Evolutionary conservation across 2,329 filamentous ascomycete genomes (phyloP).

Genomic region (Ophiostoma pallidulum): DNA sequence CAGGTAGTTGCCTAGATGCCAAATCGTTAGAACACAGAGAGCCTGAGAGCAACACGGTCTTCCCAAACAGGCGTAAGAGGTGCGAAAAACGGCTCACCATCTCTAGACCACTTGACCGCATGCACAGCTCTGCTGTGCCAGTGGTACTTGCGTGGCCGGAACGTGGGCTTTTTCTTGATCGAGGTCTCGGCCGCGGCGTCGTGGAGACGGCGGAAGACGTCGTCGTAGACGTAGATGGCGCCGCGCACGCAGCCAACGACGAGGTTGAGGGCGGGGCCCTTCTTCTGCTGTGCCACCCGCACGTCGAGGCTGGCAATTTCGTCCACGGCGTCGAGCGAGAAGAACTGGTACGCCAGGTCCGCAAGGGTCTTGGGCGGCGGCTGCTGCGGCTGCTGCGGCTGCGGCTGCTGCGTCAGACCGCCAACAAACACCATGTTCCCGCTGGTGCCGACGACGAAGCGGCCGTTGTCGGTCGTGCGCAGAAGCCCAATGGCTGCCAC

Average conservation of each 20-base stretch:
- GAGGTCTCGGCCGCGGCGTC: slow-evolving; percentile 29
- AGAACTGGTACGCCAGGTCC: slow-evolving; percentile 46
- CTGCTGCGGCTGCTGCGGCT: slow-evolving; percentile 23
- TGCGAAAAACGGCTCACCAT: slow-evolving; percentile 50
- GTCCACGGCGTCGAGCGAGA: slow-evolving; percentile 50
- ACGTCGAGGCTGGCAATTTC: slow-evolving; percentile 60
- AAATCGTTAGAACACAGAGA: slow-evolving; percentile 24
- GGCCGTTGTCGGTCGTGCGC: slow-evolving; percentile 41
- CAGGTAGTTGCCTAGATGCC: slow-evolving; percentile 69
- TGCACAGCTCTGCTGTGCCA: slow-evolving; percentile 86
- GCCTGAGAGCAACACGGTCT: background rate
- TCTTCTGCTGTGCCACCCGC: slow-evolving; percentile 31
- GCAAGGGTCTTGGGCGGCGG: slow-evolving; percentile 25
- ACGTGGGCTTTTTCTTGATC: slow-evolving; percentile 33
- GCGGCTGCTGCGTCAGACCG: slow-evolving; percentile 27
- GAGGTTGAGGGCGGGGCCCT: slow-evolving; percentile 42
- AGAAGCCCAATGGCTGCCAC: slow-evolving; percentile 36
- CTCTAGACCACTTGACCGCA: slow-evolving; percentile 80
- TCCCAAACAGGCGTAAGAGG: background rate
- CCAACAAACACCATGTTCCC: slow-evolving; percentile 53
- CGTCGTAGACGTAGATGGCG: slow-evolving; percentile 70
- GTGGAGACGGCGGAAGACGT: slow-evolving; percentile 54
- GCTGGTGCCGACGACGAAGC: slow-evolving; percentile 47
- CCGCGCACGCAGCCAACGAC: slow-evolving; percentile 69
- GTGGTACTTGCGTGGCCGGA: slow-evolving; percentile 61